These are phyloP conservation scores for Nannochloris sp. DNA, from an alignment of 139 green algal genomes.

Conservation along the genomic window DNA sequence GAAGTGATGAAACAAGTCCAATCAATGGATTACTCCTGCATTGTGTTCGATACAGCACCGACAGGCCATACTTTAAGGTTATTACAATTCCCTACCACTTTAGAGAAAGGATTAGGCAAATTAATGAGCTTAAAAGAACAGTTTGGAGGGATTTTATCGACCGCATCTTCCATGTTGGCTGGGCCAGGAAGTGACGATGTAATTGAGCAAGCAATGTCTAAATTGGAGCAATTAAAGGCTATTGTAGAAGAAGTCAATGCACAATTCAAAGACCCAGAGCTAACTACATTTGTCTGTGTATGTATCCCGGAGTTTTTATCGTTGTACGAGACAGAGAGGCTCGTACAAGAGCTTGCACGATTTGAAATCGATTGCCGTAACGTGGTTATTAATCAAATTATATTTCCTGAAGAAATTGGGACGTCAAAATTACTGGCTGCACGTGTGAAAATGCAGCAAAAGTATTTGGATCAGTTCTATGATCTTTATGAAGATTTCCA, in stretches of 20 bases:
- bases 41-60: slow-evolving; percentile 97
- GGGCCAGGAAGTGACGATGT: slow-evolving; percentile 25
- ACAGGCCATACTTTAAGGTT: slow-evolving; percentile 91
- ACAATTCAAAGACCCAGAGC: slow-evolving; percentile 86
- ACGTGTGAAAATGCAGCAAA: slow-evolving; percentile 88
- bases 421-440: slow-evolving; percentile 64
- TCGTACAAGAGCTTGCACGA: slow-evolving; percentile 94
- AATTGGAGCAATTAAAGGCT: slow-evolving; percentile 58
- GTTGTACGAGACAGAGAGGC: slow-evolving; percentile 95
- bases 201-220: slow-evolving; percentile 44
- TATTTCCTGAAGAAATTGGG: slow-evolving; percentile 62
- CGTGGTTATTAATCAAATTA: slow-evolving; percentile 97
- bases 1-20: slow-evolving; percentile 97
- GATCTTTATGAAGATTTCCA: slow-evolving; percentile 97
- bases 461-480: slow-evolving; percentile 83
- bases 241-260: slow-evolving; percentile 72
- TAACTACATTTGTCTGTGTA: slow-evolving; percentile 98
- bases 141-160: slow-evolving; percentile 67
- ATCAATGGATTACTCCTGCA: slow-evolving; percentile 85
- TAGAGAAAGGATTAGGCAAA: slow-evolving; percentile 92
- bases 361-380: slow-evolving; percentile 94
- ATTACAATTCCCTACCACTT: slow-evolving; percentile 88
- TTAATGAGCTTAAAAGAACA: slow-evolving; percentile 70
- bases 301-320: slow-evolving; percentile 98
- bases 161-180: slow-evolving; percentile 43